These are phyloP conservation scores for Lactarius evosmus DNA, from an alignment of 768 basidiomycete genomes.

Conservation along the genomic window DNA sequence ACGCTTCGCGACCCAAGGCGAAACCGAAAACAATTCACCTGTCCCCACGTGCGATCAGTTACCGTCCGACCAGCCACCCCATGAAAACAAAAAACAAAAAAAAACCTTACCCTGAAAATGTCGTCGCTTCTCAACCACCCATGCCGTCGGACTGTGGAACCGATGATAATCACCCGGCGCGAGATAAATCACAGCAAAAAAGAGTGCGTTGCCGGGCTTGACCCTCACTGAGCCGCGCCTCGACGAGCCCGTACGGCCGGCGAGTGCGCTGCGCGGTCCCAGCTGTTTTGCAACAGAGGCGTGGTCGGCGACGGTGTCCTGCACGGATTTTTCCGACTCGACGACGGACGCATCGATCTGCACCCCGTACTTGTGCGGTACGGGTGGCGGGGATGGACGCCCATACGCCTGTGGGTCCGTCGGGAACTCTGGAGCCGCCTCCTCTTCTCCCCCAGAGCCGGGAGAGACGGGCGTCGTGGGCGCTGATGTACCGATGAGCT, in stretches of 20 bases:
- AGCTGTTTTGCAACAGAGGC: conserved; percentile 70
- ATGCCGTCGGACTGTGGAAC: conserved; percentile 92
- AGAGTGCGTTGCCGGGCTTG: conserved; percentile 78
- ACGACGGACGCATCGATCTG: conserved; percentile 75
- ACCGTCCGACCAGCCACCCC: neutral
- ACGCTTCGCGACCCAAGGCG: conserved; percentile 91
- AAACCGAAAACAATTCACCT: conserved; percentile 95
- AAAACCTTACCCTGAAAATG: conserved; percentile 79
- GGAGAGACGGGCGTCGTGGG: conserved; percentile 38
- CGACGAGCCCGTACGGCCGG: conserved; percentile 40
- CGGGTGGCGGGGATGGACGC: conserved; percentile 33
- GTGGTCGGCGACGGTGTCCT: conserved; percentile 62
- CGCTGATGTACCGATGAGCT: conserved; percentile 65
- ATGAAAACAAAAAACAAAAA: neutral
- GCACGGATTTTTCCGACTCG: conserved; percentile 47
- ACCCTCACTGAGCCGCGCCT: conserved; percentile 38
- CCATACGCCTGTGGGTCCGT: conserved; percentile 22
- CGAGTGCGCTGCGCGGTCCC: conserved; percentile 50
- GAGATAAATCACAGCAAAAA: conserved; percentile 94
- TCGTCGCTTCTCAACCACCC: conserved; percentile 94
- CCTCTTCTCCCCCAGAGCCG: conserved; percentile 31
- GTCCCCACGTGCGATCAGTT: neutral
- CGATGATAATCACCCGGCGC: conserved; percentile 98
- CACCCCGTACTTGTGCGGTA: conserved; percentile 54
- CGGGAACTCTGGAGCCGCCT: conserved; percentile 25